Conservation (phyloP, 345 rosid species). For the Rhizophora apiculata region DNA sequence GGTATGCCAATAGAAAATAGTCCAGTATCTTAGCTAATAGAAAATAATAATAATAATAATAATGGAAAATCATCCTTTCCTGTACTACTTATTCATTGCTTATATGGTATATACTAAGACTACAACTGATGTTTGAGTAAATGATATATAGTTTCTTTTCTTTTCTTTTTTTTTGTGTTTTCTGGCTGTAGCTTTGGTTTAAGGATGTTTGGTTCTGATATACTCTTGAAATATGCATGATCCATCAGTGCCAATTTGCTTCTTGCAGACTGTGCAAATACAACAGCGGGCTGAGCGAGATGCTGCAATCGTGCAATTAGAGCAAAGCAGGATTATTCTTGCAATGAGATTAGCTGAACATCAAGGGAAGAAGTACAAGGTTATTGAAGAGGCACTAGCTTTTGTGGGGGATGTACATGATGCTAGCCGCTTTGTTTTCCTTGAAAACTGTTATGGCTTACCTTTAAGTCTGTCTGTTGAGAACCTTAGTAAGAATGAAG, state of each 20-base stretch:
- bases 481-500: constrained; percentile 24
- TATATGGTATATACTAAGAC: no score
- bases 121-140: no score
- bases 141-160: no score
- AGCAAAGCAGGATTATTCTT: constrained; percentile 72
- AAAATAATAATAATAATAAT: no score
- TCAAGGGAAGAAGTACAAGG: constrained; percentile 65
- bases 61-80: no score
- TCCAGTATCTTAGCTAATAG: no score
- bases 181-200: no score
- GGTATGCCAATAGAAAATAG: no score
- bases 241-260: background rate
- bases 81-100: no score
- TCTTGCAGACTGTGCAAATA: constrained; percentile 53
- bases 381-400: constrained; percentile 71
- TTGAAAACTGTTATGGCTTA: constrained; percentile 43
- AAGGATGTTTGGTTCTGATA: no score
- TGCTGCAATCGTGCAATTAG: constrained; percentile 68
- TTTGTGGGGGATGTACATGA: constrained; percentile 64
- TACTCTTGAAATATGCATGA: background rate
- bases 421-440: constrained; percentile 38
- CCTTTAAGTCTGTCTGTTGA: constrained; percentile 33
- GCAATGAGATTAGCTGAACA: constrained; percentile 78
- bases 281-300: constrained; percentile 81
- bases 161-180: no score